Evolutionary conservation across 495 filamentous ascomycete species (phyloP), one percentile per base, ranked within the genome.

Genomic region (Penicillium dipodomyicola): DNA sequence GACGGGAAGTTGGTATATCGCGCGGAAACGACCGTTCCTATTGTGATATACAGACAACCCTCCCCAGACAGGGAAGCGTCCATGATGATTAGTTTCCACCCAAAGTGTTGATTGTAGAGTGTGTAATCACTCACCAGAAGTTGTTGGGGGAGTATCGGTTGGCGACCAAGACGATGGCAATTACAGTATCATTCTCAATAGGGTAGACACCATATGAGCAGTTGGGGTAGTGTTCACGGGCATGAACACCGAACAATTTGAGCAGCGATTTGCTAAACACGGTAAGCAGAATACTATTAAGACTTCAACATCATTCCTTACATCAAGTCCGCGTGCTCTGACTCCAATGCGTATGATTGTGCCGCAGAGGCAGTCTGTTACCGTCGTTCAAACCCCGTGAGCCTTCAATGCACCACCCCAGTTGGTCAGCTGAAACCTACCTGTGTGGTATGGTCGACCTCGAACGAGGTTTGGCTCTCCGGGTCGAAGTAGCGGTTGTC

Each of bases 111-210:
- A 23, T 12, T 3, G 25, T 23, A 41, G 29, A 22, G 22, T n/a
- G 2, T 11, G 14, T n/a, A 25, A 37, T 22, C 39, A 51, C 70
- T 19, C 72, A 92, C 92, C 95, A 99, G 81, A 88, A 97, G 79
- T 99, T 99, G 66, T 89, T 89, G 7, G 95, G 95, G 61, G 89
- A 94, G 80, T 97, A 97, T 67, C 96, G 96, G 79, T 92, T 96
- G 32, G 94, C 88, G 39, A 96, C 91, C 49, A 96, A 80, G 51
- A 94, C 70, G 63, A 97, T 80, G 39, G 92, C 90, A 20, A 97
- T 71, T 53, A 83, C 81, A 20, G 84, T 80, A 72, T 93, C 87
- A 64, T 87, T 77, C 59, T 89, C 84, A 58, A 84, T 85, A 29
- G 92, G 75, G 67, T 89, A 94, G 27, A 90, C 87, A 64, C 91